Conservation (phyloP, 257 asterid genomes). For the Fraxinus quadrangulata region DNA sequence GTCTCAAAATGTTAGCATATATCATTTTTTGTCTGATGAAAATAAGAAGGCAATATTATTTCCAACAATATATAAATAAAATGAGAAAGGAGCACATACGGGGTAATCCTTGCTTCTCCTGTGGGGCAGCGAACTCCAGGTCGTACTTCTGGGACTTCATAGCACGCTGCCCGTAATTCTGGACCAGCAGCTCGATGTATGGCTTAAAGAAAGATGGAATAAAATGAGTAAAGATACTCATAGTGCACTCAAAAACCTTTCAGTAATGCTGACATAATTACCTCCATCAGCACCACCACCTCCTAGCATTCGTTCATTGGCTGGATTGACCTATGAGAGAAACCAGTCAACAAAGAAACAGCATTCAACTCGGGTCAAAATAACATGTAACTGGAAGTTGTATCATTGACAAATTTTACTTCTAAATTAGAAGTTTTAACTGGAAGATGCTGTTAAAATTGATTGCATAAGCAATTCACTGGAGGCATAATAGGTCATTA, state of each 20-base stretch:
- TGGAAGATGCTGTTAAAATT: not conserved
- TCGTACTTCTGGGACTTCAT: constrained; percentile 70
- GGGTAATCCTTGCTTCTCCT: constrained; percentile 98
- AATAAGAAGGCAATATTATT: not conserved
- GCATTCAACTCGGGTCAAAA: not conserved
- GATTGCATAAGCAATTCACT: not conserved
- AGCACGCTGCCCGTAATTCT: constrained; percentile 75
- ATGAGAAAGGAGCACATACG: constrained; percentile 41
- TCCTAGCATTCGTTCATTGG: constrained; percentile 90
- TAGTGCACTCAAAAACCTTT: not conserved
- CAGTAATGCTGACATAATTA: constrained; percentile 28
- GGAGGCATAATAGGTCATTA: not conserved
- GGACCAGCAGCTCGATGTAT: constrained; percentile 98
- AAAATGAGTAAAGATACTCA: constrained; percentile 17
- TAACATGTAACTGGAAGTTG: not conserved
- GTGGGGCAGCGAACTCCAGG: constrained; percentile 93
- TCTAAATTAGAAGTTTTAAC: not conserved
- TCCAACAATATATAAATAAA: not conserved
- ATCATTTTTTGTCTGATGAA: constrained; percentile 21
- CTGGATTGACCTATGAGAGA: constrained; percentile 78
- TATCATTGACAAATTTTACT: not conserved
- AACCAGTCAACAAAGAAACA: constrained; percentile 13
- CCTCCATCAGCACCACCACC: constrained; percentile 99
- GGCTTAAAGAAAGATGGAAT: constrained; percentile 45
- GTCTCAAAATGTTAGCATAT: constrained; percentile 29